phyloP scores from a whole-genome alignment of 2,329 filamentous ascomycete genomes.

The Botrytis medusae region DNA sequence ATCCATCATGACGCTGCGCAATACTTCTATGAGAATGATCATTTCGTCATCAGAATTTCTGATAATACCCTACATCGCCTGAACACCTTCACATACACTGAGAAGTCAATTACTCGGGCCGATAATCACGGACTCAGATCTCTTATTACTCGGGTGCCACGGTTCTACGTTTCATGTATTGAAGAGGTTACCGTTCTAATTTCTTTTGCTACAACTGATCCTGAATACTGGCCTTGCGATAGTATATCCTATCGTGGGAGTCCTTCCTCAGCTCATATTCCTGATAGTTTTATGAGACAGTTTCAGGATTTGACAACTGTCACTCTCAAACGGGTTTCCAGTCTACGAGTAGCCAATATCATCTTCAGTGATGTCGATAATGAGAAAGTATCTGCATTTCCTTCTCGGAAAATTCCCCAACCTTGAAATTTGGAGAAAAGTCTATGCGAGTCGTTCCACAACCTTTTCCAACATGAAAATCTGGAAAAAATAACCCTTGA shows the following conservation, averaged over 20 bases:
- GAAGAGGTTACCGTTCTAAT: background rate
- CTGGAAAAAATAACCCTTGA: background rate
- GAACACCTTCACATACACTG: background rate
- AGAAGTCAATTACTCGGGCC: background rate
- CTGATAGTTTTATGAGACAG: background rate
- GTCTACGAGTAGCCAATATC: background rate
- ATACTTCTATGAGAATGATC: background rate
- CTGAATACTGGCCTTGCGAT: too few relatives aligned
- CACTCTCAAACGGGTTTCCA: background rate
- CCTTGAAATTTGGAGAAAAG: background rate
- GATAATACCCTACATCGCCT: background rate
- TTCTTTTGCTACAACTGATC: background rate
- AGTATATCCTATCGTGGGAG: too few relatives aligned
- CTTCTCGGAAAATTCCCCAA: too few relatives aligned
- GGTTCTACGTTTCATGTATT: background rate
- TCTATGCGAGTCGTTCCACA: background rate
- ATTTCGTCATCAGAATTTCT: background rate
- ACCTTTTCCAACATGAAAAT: background rate
- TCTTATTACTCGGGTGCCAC: background rate
- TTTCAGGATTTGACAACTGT: background rate
- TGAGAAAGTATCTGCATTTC: background rate
- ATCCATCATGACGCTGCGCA: background rate
- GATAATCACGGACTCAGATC: background rate
- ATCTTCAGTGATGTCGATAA: background rate
- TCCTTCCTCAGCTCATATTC: background rate